Evolutionary conservation across 768 basidiomycete genomes (phyloP).

Genomic region (Lentinula sp.): DNA sequence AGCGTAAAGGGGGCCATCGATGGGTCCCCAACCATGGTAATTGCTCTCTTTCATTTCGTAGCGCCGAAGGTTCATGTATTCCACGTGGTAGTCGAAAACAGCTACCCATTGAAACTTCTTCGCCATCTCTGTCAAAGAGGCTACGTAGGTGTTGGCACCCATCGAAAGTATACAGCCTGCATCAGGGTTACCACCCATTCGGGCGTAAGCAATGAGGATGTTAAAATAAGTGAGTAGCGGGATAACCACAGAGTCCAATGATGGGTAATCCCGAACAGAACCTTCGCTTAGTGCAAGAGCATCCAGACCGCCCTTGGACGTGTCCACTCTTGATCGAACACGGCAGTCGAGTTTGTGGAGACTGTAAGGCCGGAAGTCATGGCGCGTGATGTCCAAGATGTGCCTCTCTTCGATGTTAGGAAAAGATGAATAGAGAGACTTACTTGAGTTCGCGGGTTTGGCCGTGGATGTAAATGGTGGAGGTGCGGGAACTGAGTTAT

Average conservation of each 20-base stretch:
- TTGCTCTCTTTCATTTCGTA: constrained; percentile 9
- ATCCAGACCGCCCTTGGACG: background rate
- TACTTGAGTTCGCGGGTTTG: no score
- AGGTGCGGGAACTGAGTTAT: background rate
- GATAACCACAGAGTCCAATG: background rate
- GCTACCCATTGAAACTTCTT: constrained; percentile 11
- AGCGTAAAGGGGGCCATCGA: constrained; percentile 6
- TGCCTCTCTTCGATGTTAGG: no score
- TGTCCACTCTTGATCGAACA: background rate
- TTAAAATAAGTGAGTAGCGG: no score
- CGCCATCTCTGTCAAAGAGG: constrained; percentile 9
- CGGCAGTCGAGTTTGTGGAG: background rate
- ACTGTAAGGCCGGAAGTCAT: background rate
- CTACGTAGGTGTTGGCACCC: background rate
- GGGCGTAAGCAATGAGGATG: no score
- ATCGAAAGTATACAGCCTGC: no score
- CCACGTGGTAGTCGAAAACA: constrained; percentile 11
- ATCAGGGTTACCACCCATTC: no score
- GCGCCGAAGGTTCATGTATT: constrained; percentile 7
- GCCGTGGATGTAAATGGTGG: background rate
- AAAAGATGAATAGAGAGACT: no score
- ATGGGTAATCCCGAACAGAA: background rate
- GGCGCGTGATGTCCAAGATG: background rate
- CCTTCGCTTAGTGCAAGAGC: background rate
- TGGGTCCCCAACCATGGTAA: constrained; percentile 8